phyloP scores from a whole-genome alignment of 192 early-diverging fungal species.

The Mortierella hygrophila region DNA sequence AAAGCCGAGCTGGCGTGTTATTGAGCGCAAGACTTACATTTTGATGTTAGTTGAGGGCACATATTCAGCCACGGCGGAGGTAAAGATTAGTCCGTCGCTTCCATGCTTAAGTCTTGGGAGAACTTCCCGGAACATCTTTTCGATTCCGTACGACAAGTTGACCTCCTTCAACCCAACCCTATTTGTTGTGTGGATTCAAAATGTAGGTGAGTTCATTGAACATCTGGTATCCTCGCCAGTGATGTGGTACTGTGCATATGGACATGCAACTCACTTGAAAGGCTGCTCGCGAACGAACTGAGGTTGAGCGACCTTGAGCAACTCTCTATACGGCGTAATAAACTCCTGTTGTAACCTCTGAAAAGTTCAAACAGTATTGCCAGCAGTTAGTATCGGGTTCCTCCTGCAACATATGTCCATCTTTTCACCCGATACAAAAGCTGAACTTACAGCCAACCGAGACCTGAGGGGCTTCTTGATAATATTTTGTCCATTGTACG shows the following conservation, averaged over 20 bases:
- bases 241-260: not conserved
- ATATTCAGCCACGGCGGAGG: constrained; percentile 73
- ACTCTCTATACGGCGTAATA: constrained; percentile 70
- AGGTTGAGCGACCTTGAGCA: constrained; percentile 54
- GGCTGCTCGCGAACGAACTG: constrained; percentile 68
- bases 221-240: not conserved
- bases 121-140: constrained; percentile 65
- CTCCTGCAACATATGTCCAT: not conserved
- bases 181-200: not conserved
- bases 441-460: constrained; percentile 75
- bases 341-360: constrained; percentile 77
- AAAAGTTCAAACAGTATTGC: not conserved
- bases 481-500: constrained; percentile 65
- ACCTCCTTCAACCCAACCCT: constrained; percentile 78
- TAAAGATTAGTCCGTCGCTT: constrained; percentile 84
- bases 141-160: constrained; percentile 73
- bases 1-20: no score
- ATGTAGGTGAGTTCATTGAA: not conserved
- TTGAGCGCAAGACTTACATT: constrained; percentile 62
- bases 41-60: constrained; percentile 73
- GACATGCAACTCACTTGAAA: constrained; percentile 34
- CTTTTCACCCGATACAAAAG: not conserved
- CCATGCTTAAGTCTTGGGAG: constrained; percentile 76
- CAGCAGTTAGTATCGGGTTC: not conserved
- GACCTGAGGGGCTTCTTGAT: constrained; percentile 70